phyloP scores from a whole-genome alignment of 768 basidiomycete species.

The Hydnomerulius pinastri region DNA sequence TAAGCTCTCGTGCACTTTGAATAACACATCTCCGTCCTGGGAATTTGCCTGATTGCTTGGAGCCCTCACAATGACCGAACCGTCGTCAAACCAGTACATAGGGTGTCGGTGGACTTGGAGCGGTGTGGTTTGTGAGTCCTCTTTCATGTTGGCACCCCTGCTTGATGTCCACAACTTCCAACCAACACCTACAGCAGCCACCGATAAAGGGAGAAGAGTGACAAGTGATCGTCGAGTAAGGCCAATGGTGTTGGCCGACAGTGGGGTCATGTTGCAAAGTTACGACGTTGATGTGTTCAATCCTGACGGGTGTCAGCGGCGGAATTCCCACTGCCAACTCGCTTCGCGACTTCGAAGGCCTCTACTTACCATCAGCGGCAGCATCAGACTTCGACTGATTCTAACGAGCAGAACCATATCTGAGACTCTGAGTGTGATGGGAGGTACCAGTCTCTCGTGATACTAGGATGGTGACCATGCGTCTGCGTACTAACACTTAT shows the following conservation, averaged over 20 bases:
- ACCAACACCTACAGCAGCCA: constrained; percentile 4
- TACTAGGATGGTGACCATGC: not conserved
- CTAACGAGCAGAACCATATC: not conserved
- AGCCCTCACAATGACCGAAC: constrained; percentile 51
- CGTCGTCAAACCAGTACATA: constrained; percentile 68
- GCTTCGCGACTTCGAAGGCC: not conserved
- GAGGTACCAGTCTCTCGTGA: not conserved
- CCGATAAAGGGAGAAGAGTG: constrained; percentile 8
- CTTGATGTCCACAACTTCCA: constrained; percentile 8
- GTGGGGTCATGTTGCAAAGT: not conserved
- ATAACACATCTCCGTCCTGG: constrained; percentile 32
- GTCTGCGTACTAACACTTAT: not conserved
- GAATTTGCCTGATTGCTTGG: constrained; percentile 27
- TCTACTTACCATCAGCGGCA: not conserved
- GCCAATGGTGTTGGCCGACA: not conserved
- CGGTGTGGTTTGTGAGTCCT: not conserved
- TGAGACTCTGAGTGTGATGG: not conserved
- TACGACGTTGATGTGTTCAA: not conserved
- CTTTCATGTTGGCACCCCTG: not conserved
- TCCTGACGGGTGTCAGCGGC: not conserved
- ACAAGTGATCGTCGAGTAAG: constrained; percentile 6
- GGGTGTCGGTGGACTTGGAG: constrained; percentile 37
- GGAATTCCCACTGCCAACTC: not conserved
- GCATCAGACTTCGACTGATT: not conserved
- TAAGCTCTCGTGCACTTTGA: constrained; percentile 58